phyloP scores from a whole-genome alignment of 805 yeast species.

The Teunomyces gatunensis region DNA sequence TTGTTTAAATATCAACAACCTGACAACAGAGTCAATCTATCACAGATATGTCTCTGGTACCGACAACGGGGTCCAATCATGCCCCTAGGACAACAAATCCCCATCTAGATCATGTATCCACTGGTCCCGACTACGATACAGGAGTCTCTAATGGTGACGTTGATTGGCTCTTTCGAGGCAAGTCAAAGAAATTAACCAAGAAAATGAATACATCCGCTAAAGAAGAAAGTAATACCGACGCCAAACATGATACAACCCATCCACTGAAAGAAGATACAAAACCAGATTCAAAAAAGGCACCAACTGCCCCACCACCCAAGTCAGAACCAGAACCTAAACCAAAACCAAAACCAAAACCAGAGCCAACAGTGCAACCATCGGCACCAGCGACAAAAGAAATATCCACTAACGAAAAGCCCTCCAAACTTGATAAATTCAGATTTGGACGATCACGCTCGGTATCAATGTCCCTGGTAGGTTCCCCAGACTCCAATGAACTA shows the following conservation, averaged over 20 bases:
- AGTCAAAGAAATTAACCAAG: slow-evolving; percentile 55
- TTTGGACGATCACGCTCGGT: slow-evolving; percentile 27
- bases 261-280: not conserved
- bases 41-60: not conserved
- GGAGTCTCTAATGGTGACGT: slow-evolving; percentile 75
- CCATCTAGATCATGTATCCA: not conserved
- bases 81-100: not conserved
- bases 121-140: slow-evolving; percentile 21
- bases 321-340: too few relatives aligned
- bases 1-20: not conserved
- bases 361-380: too few relatives aligned
- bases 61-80: not conserved
- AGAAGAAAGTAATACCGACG: slow-evolving; percentile 2
- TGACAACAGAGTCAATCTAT: not conserved
- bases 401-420: slow-evolving; percentile 6
- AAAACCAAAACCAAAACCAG: too few relatives aligned
- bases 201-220: slow-evolving; percentile 24
- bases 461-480: slow-evolving; percentile 13
- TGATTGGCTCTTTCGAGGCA: slow-evolving; percentile 84
- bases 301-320: not conserved
- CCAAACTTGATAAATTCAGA: slow-evolving; percentile 23
- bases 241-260: not conserved
- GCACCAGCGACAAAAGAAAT: not conserved
- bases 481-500: slow-evolving; percentile 3
- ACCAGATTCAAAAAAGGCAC: not conserved